Evolutionary conservation across 192 early-diverging fungal species (phyloP), one percentile per base, ranked within the genome.

Genomic region (Linnemannia hyalina): DNA sequence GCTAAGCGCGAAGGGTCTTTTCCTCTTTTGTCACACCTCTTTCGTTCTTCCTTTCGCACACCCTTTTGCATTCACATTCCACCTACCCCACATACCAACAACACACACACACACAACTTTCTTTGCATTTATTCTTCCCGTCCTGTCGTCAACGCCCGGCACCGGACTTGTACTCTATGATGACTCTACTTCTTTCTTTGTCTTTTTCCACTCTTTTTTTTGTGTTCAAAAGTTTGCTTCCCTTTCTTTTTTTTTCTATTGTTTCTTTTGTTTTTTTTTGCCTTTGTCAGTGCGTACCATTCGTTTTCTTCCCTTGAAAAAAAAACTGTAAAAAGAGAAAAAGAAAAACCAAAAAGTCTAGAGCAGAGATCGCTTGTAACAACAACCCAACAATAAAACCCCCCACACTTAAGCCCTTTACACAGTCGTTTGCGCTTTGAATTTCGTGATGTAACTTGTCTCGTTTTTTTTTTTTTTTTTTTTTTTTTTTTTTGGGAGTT

Each of bases 161-260:
- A 38, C 32, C 32, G 73, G 73, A 55, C 47, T 75, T 44, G 47
- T 75, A 81, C 70, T 76, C 75, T 76, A 77, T 68, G 76, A 77
- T 57, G 76, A 77, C 76, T 77, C 76, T 68, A 35, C 71, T 52
- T 70, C 52, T 78, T 38, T 70, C 32, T 80, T 80, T 52, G 36
- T 70, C 68, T 68, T 47, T 69, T 74, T 54, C 10, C 44, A n/a
- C 26, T 71, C 54, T 20, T 54, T 68, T 69, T 32, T 68, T 70
- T 49, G 23, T 77, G 23, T 68, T 54, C 44, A 40, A 22, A 78
- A 36, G 6, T 4, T 54, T 70, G 54, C 29, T 70, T 54, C 38
- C 52, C 16, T 16, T n/a, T 9, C 2, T 5, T 29, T 29, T 29
- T 80, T 36, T 46, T 65, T 46, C n/a, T 73, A 29, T 44, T 46